Evolutionary conservation across 1,139 yeast species (phyloP).

Genomic region (Blastobotrys ciferrii): DNA sequence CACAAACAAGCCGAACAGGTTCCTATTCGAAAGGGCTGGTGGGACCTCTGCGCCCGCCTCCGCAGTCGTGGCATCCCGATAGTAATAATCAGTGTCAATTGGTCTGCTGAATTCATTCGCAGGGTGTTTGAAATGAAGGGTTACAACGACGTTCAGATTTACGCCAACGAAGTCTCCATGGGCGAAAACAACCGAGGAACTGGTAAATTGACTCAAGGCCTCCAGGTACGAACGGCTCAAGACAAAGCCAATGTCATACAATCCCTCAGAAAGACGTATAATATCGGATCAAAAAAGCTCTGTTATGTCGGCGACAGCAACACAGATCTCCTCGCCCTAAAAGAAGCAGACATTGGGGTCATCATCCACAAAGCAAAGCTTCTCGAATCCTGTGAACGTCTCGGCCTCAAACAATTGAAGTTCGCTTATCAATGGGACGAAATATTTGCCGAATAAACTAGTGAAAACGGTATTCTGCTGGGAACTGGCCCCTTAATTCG

Average conservation of each 20-base stretch:
- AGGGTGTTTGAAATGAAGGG: constrained; percentile 43
- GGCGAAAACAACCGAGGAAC: constrained; percentile 38
- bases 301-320: constrained; percentile 66
- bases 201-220: constrained; percentile 34
- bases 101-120: constrained; percentile 55
- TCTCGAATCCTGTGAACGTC: constrained; percentile 16
- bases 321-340: constrained; percentile 57
- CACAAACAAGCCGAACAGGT: constrained; percentile 41
- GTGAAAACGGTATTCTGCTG: no score
- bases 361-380: constrained; percentile 36
- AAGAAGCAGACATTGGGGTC: constrained; percentile 51
- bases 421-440: constrained; percentile 17
- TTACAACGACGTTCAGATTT: constrained; percentile 25
- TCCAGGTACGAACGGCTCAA: constrained; percentile 50
- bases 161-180: constrained; percentile 51
- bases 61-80: constrained; percentile 40
- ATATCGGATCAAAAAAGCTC: constrained; percentile 21
- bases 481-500: no score
- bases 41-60: constrained; percentile 39
- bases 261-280: constrained; percentile 25
- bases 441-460: constrained; percentile 3
- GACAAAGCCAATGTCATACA: constrained; percentile 48
- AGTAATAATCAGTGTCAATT: constrained; percentile 58
- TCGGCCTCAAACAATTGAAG: constrained; percentile 16
- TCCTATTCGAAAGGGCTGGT: constrained; percentile 45